phyloP scores from a whole-genome alignment of 2,329 filamentous ascomycete genomes.

The Geosmithia morbida region DNA sequence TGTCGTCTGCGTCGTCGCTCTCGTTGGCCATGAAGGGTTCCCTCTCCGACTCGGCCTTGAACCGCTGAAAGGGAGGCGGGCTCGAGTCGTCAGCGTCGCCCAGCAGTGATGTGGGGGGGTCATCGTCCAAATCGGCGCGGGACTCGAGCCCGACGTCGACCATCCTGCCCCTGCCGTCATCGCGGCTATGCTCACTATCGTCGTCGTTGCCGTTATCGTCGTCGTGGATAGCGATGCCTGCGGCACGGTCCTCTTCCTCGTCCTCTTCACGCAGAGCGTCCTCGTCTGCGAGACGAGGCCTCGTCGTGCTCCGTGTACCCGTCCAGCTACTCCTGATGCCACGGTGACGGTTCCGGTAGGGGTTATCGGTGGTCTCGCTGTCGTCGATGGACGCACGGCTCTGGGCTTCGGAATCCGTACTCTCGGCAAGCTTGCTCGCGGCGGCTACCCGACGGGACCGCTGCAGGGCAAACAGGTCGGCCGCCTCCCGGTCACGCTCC shows the following conservation, averaged over 20 bases:
- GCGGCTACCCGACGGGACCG: constrained; percentile 80
- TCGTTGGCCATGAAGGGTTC: constrained; percentile 22
- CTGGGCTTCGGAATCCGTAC: constrained; percentile 57
- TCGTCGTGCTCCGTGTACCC: constrained; percentile 29
- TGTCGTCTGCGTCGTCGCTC: constrained; percentile 20
- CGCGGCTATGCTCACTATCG: constrained; percentile 8
- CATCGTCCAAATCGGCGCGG: constrained; percentile 39
- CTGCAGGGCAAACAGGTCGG: constrained; percentile 88
- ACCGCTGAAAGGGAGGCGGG: constrained; percentile 49
- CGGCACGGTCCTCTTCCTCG: constrained; percentile 18
- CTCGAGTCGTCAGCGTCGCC: constrained; percentile 33
- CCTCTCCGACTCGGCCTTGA: constrained; percentile 24
- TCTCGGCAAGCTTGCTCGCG: constrained; percentile 69
- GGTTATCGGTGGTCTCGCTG: constrained; percentile 12
- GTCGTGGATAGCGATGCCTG: neutral
- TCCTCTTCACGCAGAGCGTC: constrained; percentile 22
- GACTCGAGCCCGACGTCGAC: constrained; percentile 78
- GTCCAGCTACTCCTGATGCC: constrained; percentile 54
- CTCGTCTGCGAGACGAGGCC: constrained; percentile 12
- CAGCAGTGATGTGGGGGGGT: constrained; percentile 45
- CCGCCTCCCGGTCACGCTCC: constrained; percentile 78
- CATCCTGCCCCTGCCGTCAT: constrained; percentile 44
- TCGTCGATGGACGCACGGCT: constrained; percentile 21
- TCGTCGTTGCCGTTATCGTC: constrained; percentile 15
- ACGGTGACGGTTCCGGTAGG: constrained; percentile 30